These are phyloP conservation scores for Areca catechu DNA, from an alignment of 176 grass and related monocot species.

Conservation along the genomic window DNA sequence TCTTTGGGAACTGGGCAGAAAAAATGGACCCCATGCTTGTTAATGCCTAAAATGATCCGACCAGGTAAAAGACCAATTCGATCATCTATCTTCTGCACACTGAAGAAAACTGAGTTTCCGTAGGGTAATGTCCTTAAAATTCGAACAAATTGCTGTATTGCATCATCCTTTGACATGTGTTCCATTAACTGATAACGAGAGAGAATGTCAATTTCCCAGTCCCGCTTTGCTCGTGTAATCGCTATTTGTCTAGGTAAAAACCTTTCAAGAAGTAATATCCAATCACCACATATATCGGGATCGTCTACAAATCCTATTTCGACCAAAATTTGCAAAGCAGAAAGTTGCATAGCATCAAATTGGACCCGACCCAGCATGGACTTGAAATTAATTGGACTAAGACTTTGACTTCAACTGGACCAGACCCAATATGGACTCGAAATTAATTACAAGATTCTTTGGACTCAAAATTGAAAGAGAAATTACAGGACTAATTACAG, in stretches of 20 bases:
- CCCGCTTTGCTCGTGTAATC: slow-evolving; percentile 76
- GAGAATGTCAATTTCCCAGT: slow-evolving; percentile 97
- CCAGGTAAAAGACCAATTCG: slow-evolving; percentile 94
- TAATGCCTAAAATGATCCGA: slow-evolving; percentile 92
- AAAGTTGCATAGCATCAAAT: slow-evolving; percentile 88
- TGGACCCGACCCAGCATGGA: no score
- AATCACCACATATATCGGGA: slow-evolving; percentile 88
- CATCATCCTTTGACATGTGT: slow-evolving; percentile 94
- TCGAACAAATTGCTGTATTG: slow-evolving; percentile 88
- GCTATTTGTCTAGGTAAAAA: slow-evolving; percentile 98
- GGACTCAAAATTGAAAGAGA: no score
- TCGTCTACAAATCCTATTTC: slow-evolving; percentile 90
- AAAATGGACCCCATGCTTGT: slow-evolving; percentile 97
- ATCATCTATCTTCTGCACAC: slow-evolving; percentile 95
- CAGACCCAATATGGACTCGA: no score
- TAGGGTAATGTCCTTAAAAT: slow-evolving; percentile 91
- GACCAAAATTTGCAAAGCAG: slow-evolving; percentile 86
- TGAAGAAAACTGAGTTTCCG: slow-evolving; percentile 95
- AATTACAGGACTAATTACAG: no score
- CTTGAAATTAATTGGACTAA: no score
- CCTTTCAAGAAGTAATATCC: slow-evolving; percentile 94
- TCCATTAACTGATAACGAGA: slow-evolving; percentile 94
- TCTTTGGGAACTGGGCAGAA: slow-evolving; percentile 97
- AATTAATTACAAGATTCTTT: no score
- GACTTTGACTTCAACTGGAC: no score